These are phyloP conservation scores for Penicillium lagena DNA, from an alignment of 495 filamentous ascomycete genomes.

Conservation along the genomic window DNA sequence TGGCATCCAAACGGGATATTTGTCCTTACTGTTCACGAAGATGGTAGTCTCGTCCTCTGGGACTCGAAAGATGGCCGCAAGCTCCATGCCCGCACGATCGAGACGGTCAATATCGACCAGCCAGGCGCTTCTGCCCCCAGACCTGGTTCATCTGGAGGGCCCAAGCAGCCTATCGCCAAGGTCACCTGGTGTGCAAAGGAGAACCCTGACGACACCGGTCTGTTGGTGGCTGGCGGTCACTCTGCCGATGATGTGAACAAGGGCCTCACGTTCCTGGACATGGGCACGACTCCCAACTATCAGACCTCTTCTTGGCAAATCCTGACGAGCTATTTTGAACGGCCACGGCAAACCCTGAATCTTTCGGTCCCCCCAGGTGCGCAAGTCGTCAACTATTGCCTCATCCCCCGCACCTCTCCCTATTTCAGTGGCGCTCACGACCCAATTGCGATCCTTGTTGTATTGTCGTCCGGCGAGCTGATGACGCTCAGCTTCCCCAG, in stretches of 20 bases:
- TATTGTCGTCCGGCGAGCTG: constrained; percentile 81
- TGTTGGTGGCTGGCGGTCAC: constrained; percentile 79
- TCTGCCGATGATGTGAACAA: constrained; percentile 55
- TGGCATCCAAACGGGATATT: constrained; percentile 98
- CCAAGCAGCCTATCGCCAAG: constrained; percentile 65
- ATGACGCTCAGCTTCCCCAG: constrained; percentile 85
- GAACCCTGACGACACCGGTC: constrained; percentile 86
- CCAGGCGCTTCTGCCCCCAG: constrained; percentile 35
- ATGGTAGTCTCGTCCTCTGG: constrained; percentile 88
- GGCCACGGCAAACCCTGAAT: constrained; percentile 57
- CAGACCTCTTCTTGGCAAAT: constrained; percentile 85
- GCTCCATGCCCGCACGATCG: constrained; percentile 74
- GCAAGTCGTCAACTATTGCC: constrained; percentile 71
- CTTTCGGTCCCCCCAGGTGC: constrained; percentile 75
- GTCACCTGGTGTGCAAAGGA: constrained; percentile 87
- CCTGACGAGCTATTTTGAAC: constrained; percentile 68
- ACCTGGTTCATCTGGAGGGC: constrained; percentile 30
- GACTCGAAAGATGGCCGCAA: constrained; percentile 86
- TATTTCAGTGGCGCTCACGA: constrained; percentile 85
- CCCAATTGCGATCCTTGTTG: constrained; percentile 72
- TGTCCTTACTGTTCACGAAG: constrained; percentile 79
- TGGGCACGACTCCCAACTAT: constrained; percentile 84
- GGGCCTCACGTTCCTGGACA: constrained; percentile 80
- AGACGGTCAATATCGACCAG: constrained; percentile 62
- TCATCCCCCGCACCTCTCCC: constrained; percentile 74